Evolutionary conservation across 768 basidiomycete genomes (phyloP), one percentile per base, ranked within the genome.

Genomic region (Favolaschia claudopus): DNA sequence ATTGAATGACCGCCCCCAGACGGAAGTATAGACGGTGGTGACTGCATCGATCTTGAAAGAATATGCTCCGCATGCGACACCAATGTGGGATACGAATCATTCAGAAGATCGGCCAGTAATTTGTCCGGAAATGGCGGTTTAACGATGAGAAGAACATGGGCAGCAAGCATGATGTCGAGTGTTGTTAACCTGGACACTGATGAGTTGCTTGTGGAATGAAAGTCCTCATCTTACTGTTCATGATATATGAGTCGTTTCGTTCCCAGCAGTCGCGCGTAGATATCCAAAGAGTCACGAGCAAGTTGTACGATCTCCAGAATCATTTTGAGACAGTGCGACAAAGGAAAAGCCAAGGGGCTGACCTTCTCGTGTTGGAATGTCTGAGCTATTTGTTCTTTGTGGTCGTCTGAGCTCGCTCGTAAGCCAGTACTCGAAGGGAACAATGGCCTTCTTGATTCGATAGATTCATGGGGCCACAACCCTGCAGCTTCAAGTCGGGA

Each of bases 331-430:
- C n/a, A n/a, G n/a, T n/a, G 25, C n/a, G 24, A 39, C 40, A 33
- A 20, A 29, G 36, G 17, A 32, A 13, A 58, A n/a, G 29, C 33
- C 19, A 15, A 37, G 29, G 22, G 22, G 56, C 74, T 15, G 27
- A 88, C 91, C 78, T 86, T 89, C 53, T 90, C 86, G 25, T 82
- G 80, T 64, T 85, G 83, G 64, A 92, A 92, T 1, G 83, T 81
- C 33, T 78, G 80, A 33, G 81, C 77, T 62, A 86, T 82, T 14
- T 72, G 74, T 8, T 71, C 66, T 42, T 75, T 74, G 55, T 74
- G 67, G 37, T 56, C 54, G 24, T 25, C 6, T 9, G 47, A 40
- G 14, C 14, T 53, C 37, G n/a, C n/a, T n/a, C n/a, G n/a, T n/a
- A n/a, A n/a, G n/a, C n/a, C n/a, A n/a, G n/a, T n/a, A n/a, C 42